Evolutionary conservation across 2,329 filamentous ascomycete genomes (phyloP), one percentile per base, ranked within the genome.

Genomic region (Colletotrichum sp.): DNA sequence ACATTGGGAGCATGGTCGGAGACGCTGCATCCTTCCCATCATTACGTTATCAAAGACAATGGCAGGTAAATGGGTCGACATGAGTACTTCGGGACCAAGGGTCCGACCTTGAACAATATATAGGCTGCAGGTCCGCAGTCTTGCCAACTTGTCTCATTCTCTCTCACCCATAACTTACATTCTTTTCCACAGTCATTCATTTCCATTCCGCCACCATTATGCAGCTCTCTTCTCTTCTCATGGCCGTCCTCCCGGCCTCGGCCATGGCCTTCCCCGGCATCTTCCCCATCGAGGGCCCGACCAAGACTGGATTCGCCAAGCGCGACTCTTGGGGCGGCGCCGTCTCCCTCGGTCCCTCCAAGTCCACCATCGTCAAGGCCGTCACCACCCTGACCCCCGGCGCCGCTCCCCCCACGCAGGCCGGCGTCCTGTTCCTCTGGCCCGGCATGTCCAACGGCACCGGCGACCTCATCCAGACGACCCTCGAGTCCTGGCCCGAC

Each of bases 391-490:
- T 87, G 28, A 83, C 85, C 36, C 85, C 85, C 4, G 86, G 86
- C 30, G 74, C 79, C 3, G 84, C 85, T 0, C 86, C 86, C 6
- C 60, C 81, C 1, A 82, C 81, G 1, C 85, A 87, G 72, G 83
- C 81, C 55, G 85, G 85, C 10, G 80, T 80, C 34, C 81, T 87
- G 1, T 87, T 86, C 79, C 82, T 88, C 59, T 87, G 85, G 85
- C 86, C 85, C 8, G 86, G 86, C 7, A 87, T 87, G 84, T 86
- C 83, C 74, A 88, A 87, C 77, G 85, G 86, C 49, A 87, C 86
- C 7, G 85, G 86, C 3, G 83, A 87, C 69, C 80, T 87, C 18
- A 79, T 87, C 67, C 85, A 87, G 75, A 84, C 85, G 0, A 87
- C 85, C 0, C 80, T 87, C 8, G 85, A 88, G 77, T 83, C 81